A percentile compares a stretch with the other conserved stretches of the same genome.
phyloP scores from a whole-genome alignment of 352 stramenopile genomes.

The Phytopythium boreale region DNA sequence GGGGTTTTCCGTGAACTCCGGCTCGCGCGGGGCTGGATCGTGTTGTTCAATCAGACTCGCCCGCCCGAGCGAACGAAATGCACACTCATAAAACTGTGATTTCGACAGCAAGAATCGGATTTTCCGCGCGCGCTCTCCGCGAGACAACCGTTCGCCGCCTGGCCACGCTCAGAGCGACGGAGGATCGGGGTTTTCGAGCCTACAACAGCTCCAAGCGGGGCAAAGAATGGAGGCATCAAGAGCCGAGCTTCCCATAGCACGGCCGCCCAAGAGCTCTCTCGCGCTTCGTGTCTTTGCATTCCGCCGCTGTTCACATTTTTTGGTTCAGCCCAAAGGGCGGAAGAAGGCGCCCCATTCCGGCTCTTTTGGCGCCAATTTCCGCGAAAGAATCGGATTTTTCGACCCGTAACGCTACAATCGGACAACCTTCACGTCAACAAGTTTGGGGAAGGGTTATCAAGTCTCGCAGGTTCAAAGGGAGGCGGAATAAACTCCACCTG shows the following conservation, averaged over 20 bases:
- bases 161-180: too few relatives aligned
- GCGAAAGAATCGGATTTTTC: constrained; percentile 2
- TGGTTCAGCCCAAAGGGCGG: neutral
- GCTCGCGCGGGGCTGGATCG: neutral
- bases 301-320: neutral
- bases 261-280: neutral
- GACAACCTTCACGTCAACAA: constrained; percentile 1
- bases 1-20: neutral
- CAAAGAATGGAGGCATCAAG: neutral
- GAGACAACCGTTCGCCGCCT: neutral
- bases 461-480: neutral
- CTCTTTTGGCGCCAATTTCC: constrained; percentile 1
- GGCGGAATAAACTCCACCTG: neutral
- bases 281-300: neutral
- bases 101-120: neutral
- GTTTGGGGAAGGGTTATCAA: neutral
- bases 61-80: neutral
- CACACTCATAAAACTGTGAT: neutral
- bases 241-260: neutral
- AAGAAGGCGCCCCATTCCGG: neutral
- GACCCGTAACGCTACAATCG: neutral
- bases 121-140: neutral
- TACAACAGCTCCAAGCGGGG: neutral
- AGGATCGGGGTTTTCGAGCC: neutral
- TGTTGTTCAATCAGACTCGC: neutral